Conservation (phyloP, 2,329 filamentous ascomycete genomes). For the Lecanoromycetidae sp. region DNA sequence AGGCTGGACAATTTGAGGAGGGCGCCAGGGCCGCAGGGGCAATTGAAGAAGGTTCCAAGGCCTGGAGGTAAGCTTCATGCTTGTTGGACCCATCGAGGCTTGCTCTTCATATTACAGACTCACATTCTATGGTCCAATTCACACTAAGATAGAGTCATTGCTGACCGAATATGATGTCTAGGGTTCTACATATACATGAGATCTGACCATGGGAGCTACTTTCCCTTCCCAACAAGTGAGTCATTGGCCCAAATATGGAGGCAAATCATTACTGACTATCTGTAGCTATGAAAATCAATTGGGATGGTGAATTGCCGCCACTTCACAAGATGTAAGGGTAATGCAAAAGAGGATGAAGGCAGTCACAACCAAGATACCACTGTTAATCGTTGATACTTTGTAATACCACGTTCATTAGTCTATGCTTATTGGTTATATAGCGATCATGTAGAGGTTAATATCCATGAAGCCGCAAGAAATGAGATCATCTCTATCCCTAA, state of each 20-base stretch:
- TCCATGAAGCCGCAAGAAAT: too few relatives aligned
- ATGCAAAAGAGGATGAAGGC: background rate
- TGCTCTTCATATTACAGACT: too few relatives aligned
- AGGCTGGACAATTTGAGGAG: conserved; percentile 48
- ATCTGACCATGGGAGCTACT: conserved; percentile 50
- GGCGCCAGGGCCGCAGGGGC: conserved; percentile 51
- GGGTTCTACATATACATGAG: conserved; percentile 51
- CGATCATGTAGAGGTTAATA: too few relatives aligned
- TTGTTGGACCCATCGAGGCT: too few relatives aligned
- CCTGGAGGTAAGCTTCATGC: too few relatives aligned
- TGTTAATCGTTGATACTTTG: background rate
- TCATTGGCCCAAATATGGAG: background rate
- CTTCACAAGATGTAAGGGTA: conserved; percentile 14
- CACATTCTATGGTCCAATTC: too few relatives aligned
- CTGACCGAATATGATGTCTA: too few relatives aligned
- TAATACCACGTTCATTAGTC: too few relatives aligned
- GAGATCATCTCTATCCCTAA: too few relatives aligned
- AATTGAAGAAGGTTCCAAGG: conserved; percentile 52
- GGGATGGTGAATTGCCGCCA: conserved; percentile 17
- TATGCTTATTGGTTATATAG: too few relatives aligned
- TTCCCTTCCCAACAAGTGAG: conserved; percentile 38
- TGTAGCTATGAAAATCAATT: conserved; percentile 18
- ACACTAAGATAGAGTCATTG: too few relatives aligned
- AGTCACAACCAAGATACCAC: conserved; percentile 3
- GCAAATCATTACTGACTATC: background rate